Evolutionary conservation across 352 stramenopile species (phyloP), one percentile per base, ranked within the genome.

Genomic region (Pythium chondricola): DNA sequence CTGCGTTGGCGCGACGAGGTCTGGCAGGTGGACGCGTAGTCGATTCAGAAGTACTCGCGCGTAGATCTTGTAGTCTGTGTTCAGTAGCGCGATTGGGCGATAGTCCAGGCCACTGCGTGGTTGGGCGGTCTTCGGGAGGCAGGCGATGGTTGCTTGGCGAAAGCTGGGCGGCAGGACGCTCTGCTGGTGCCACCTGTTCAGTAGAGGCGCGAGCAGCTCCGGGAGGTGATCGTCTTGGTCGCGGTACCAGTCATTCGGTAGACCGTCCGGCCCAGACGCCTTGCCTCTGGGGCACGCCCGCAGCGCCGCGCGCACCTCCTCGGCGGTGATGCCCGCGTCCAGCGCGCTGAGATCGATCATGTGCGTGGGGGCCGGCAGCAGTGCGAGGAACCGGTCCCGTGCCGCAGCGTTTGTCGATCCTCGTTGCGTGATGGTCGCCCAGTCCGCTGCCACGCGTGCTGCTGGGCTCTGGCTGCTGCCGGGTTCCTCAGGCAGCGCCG

Each of bases 181-280:
- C n/a, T n/a, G n/a, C n/a, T n/a, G n/a, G n/a, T n/a, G n/a, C n/a
- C n/a, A n/a, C n/a, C n/a, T n/a, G n/a, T n/a, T n/a, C n/a, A n/a
- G n/a, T n/a, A n/a, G n/a, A n/a, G n/a, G n/a, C n/a, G n/a, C n/a
- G n/a, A n/a, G n/a, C n/a, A n/a, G n/a, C n/a, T n/a, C n/a, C n/a
- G n/a, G n/a, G n/a, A n/a, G n/a, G n/a, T n/a, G n/a, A 4, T 48
- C 43, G 9, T 37, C 30, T n/a, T 54, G 31, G n/a, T 60, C 36
- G 4, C 30, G 26, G 24, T 60, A 60, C 43, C 43, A 60, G 22
- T 50, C 44, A 18, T 60, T 60, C 4, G 43, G 44, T 7, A 53
- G 11, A 0, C 44, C 43, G 31, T 60, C 52, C 0, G 52, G 43
- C 3, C 43, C 51, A 1, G 25, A 24, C 1, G 39, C 41, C 29